Percentiles rank a stretch among this genome's conserved stretches.
Conservation (phyloP, 345 rosid genomes). For the Gossypium sturtianum region DNA sequence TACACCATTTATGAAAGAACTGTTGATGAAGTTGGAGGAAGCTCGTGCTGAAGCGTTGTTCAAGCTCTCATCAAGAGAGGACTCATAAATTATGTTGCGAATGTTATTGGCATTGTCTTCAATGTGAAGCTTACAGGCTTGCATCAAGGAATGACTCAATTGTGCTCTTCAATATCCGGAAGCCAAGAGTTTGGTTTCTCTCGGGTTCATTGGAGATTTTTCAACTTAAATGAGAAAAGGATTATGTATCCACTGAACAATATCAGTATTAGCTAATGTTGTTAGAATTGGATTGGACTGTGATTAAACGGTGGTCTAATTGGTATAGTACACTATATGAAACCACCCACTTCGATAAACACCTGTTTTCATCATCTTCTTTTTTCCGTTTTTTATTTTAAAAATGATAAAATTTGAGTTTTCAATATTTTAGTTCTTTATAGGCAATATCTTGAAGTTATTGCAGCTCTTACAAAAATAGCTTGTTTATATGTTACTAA, state of each 20-base stretch:
- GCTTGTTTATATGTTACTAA: too few relatives aligned
- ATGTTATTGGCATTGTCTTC: neutral
- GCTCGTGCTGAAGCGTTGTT: conserved; percentile 80
- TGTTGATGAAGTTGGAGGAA: conserved; percentile 68
- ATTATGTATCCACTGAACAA: too few relatives aligned
- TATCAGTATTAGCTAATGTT: too few relatives aligned
- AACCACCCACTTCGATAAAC: neutral
- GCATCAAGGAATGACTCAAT: neutral
- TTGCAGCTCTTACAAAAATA: too few relatives aligned
- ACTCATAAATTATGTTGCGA: conserved; percentile 17
- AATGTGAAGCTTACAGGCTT: neutral
- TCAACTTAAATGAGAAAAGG: neutral
- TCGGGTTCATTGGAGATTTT: neutral
- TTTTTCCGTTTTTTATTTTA: too few relatives aligned
- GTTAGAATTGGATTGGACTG: neutral
- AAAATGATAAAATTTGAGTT: too few relatives aligned
- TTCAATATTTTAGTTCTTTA: too few relatives aligned
- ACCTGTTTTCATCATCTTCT: neutral
- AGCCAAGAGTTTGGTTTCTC: neutral
- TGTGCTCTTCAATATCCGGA: neutral
- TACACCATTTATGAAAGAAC: conserved; percentile 67
- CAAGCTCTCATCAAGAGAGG: conserved; percentile 31
- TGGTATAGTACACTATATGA: neutral
- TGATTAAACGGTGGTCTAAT: neutral
- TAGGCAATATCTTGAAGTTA: too few relatives aligned